Conservation (phyloP, 305 asterid species). For the Fraxinus sp. region DNA sequence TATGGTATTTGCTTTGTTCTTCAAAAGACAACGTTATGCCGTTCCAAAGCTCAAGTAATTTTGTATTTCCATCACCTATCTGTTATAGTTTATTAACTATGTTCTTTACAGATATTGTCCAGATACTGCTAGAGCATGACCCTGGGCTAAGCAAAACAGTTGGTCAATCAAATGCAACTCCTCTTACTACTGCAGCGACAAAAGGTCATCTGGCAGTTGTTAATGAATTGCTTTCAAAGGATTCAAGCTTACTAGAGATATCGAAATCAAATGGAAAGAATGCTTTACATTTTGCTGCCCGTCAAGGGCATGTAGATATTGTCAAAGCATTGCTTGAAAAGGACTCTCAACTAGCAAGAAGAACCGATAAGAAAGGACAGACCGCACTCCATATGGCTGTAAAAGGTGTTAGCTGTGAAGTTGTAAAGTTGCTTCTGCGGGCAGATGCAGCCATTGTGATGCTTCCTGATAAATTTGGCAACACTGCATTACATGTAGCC, state of each 20-base stretch:
- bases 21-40: not conserved
- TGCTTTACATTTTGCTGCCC: constrained; percentile 76
- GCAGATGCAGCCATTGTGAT: constrained; percentile 83
- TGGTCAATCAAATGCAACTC: constrained; percentile 78
- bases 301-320: constrained; percentile 76
- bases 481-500: constrained; percentile 75
- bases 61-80: not conserved
- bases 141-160: constrained; percentile 62
- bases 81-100: not conserved
- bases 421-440: constrained; percentile 66
- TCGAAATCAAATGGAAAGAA: constrained; percentile 74
- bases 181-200: constrained; percentile 80
- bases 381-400: constrained; percentile 87
- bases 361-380: constrained; percentile 86
- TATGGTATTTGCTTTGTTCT: not conserved
- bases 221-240: constrained; percentile 62
- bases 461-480: constrained; percentile 77
- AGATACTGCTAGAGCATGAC: constrained; percentile 64
- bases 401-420: constrained; percentile 68
- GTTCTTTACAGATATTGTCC: constrained; percentile 53
- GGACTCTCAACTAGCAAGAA: constrained; percentile 70
- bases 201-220: constrained; percentile 80
- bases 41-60: not conserved
- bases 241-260: constrained; percentile 63
- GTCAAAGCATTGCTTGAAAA: constrained; percentile 66